Percentiles rank a stretch among this genome's conserved stretches.
These are phyloP conservation scores for Chlamydomonas eustigma DNA, from an alignment of 139 green algal genomes.

Conservation along the genomic window DNA sequence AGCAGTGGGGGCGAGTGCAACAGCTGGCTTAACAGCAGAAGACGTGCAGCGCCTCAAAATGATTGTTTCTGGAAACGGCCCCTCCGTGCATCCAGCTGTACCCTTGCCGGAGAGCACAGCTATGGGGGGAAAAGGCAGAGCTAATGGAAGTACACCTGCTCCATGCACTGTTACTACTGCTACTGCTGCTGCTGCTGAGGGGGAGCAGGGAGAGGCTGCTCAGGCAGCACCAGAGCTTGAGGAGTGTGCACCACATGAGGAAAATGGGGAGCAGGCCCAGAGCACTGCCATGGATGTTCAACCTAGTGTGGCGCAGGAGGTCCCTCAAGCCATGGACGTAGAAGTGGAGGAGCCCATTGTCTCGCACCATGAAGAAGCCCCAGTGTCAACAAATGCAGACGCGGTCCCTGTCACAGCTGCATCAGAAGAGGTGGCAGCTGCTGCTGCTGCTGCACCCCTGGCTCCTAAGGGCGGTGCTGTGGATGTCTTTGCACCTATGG, in stretches of 20 bases:
- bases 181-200: background rate
- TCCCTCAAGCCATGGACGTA: too few species aligned
- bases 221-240: background rate
- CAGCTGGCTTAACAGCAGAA: slow-evolving; percentile 34
- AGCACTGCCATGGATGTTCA: background rate
- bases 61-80: slow-evolving; percentile 23
- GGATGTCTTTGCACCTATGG: too few species aligned
- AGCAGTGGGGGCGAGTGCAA: slow-evolving; percentile 49
- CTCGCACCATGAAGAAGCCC: too few species aligned
- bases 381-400: too few species aligned
- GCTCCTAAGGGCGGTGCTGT: too few species aligned
- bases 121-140: too few species aligned
- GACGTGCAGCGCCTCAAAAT: slow-evolving; percentile 51
- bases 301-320: too few species aligned
- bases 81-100: background rate
- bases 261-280: background rate
- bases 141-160: too few species aligned
- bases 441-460: too few species aligned
- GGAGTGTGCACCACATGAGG: background rate
- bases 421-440: too few species aligned
- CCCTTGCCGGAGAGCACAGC: background rate
- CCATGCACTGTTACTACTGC: background rate
- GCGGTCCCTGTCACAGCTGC: too few species aligned
- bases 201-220: background rate
- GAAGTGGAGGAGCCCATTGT: too few species aligned